Conservation (phyloP, 805 yeast genomes). For the Komagataella populi region DNA sequence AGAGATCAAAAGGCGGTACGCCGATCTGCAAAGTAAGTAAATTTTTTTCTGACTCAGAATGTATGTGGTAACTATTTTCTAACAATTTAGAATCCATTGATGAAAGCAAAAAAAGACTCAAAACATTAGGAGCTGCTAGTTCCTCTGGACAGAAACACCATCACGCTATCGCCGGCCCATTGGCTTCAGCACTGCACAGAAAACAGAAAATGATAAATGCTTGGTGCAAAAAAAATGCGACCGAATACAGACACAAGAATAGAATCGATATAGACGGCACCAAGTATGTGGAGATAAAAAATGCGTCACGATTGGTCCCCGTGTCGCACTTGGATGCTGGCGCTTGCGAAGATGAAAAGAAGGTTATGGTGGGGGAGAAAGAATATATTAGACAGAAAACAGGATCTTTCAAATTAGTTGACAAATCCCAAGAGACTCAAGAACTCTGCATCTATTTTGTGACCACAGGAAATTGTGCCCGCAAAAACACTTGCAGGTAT, state of each 20-base stretch:
- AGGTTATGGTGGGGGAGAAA: slow-evolving; percentile 3
- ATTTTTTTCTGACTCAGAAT: no score
- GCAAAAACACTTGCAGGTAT: slow-evolving; percentile 37
- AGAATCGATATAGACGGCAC: slow-evolving; percentile 26
- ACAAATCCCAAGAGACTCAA: slow-evolving; percentile 21
- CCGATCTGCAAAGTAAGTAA: not conserved
- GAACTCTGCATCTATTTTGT: slow-evolving; percentile 15
- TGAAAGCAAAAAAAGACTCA: not conserved
- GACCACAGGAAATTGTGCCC: slow-evolving; percentile 36
- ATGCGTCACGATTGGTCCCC: slow-evolving; percentile 27
- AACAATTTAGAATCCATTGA: not conserved
- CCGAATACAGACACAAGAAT: slow-evolving; percentile 29
- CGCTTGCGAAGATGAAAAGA: slow-evolving; percentile 1
- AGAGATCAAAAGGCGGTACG: not conserved
- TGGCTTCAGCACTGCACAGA: slow-evolving; percentile 6
- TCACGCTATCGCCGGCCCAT: slow-evolving; percentile 7
- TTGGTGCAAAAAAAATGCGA: slow-evolving; percentile 14
- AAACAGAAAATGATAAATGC: slow-evolving; percentile 8
- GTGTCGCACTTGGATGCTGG: slow-evolving; percentile 13
- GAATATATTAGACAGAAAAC: not conserved
- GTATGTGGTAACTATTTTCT: not conserved
- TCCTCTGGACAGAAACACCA: slow-evolving; percentile 13
- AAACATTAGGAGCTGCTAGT: slow-evolving; percentile 20
- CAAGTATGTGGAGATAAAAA: slow-evolving; percentile 26
- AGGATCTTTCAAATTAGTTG: not conserved